Evolutionary conservation across 352 stramenopile genomes (phyloP).

Genomic region (Elongisporangium undulatum): DNA sequence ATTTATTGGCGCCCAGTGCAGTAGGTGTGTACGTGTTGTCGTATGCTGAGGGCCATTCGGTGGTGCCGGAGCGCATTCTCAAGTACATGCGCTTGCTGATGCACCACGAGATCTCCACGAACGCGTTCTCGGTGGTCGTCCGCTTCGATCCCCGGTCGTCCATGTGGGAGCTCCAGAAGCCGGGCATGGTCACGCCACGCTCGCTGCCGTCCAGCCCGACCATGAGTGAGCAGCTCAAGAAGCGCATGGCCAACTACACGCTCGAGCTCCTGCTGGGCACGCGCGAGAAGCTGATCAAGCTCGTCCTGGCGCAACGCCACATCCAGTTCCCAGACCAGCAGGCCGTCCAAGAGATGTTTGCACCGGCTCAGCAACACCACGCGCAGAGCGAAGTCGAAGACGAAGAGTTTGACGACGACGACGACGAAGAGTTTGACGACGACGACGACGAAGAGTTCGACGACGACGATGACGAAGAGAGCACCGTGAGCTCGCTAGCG

Average conservation of each 20-base stretch:
- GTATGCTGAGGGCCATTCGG: conserved; percentile 65
- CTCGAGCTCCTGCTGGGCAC: conserved; percentile 56
- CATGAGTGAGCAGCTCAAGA: conserved; percentile 63
- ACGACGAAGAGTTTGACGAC: background rate
- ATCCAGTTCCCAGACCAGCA: conserved; percentile 11
- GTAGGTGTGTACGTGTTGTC: conserved; percentile 70
- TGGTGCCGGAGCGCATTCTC: conserved; percentile 72
- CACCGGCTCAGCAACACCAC: background rate
- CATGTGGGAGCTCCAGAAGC: conserved; percentile 72
- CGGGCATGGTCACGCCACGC: conserved; percentile 74
- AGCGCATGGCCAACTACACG: conserved; percentile 79
- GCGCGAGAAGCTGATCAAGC: conserved; percentile 50
- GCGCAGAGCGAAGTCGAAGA: background rate
- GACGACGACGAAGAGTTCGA: background rate
- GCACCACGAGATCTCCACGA: conserved; percentile 82
- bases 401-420: background rate
- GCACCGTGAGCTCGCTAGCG: background rate
- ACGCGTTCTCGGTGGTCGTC: conserved; percentile 79
- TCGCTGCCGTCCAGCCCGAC: conserved; percentile 70
- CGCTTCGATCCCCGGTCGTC: conserved; percentile 63
- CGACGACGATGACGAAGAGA: background rate
- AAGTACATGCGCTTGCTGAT: conserved; percentile 87
- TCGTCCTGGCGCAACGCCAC: conserved; percentile 37
- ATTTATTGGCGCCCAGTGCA: conserved; percentile 14
- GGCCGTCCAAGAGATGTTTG: background rate